These are phyloP conservation scores for Wickerhamomyces ciferrii DNA, from an alignment of 805 yeast genomes.

Conservation along the genomic window DNA sequence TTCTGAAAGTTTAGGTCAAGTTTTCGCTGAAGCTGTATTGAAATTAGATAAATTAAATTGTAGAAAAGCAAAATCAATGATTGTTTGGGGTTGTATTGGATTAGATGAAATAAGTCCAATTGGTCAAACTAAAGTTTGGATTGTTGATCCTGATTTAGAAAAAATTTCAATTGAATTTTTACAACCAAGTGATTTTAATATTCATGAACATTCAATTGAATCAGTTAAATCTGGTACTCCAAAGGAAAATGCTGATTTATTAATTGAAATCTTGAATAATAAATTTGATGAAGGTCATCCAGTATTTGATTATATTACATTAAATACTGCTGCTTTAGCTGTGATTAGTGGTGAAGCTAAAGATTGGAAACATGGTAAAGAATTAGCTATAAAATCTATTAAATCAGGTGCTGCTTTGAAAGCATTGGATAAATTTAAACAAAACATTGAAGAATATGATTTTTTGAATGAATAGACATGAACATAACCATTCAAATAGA, in stretches of 20 bases:
- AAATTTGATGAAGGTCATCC: slow-evolving; percentile 51
- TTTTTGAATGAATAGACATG: too few species aligned
- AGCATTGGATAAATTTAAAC: slow-evolving; percentile 53
- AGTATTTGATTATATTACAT: slow-evolving; percentile 79
- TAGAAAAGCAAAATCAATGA: slow-evolving; percentile 53
- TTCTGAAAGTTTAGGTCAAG: slow-evolving; percentile 69
- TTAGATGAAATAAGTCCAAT: slow-evolving; percentile 92
- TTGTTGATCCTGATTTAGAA: slow-evolving; percentile 40
- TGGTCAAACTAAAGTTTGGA: slow-evolving; percentile 81
- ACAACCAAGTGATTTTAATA: slow-evolving; percentile 76
- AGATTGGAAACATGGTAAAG: slow-evolving; percentile 76
- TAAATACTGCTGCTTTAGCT: slow-evolving; percentile 86
- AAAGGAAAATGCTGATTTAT: slow-evolving; percentile 65
- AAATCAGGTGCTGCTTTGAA: slow-evolving; percentile 57
- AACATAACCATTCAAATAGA: too few species aligned
- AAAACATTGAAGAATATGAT: slow-evolving; percentile 13
- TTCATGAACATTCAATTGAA: slow-evolving; percentile 63
- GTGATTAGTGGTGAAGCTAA: slow-evolving; percentile 65
- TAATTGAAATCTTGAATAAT: slow-evolving; percentile 37
- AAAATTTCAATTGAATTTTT: slow-evolving; percentile 38
- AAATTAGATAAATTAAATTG: slow-evolving; percentile 47
- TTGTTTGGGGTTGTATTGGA: slow-evolving; percentile 91
- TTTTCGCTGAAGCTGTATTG: slow-evolving; percentile 78
- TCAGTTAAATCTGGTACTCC: slow-evolving; percentile 85
- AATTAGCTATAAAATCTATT: slow-evolving; percentile 65